phyloP scores from a whole-genome alignment of 108 stramenopile genomes.

The Epipyxis sp. region DNA sequence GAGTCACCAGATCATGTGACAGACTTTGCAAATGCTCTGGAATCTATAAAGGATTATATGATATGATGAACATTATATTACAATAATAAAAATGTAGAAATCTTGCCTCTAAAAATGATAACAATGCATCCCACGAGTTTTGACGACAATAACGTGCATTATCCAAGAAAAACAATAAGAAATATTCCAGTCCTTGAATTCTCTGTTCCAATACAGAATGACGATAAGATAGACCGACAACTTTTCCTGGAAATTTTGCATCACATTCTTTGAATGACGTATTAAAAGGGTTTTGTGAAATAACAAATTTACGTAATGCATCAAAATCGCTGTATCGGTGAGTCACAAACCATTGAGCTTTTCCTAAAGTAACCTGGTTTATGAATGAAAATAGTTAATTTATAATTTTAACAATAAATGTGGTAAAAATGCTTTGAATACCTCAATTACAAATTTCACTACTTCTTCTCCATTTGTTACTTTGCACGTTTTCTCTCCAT shows the following conservation, averaged over 20 bases:
- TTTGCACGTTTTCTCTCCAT: not conserved
- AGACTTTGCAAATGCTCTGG: not conserved
- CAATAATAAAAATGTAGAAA: not conserved
- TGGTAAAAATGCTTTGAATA: not conserved
- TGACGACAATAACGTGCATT: slow-evolving; percentile 6
- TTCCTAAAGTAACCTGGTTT: not conserved
- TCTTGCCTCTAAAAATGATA: slow-evolving; percentile 1
- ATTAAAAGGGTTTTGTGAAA: not conserved
- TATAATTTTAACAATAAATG: not conserved
- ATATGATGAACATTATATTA: too few species aligned
- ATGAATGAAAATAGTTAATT: not conserved
- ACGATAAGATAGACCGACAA: not conserved
- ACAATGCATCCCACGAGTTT: not conserved
- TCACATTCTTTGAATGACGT: not conserved
- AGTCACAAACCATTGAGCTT: not conserved
- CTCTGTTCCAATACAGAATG: not conserved
- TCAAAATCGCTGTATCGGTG: slow-evolving; percentile 5
- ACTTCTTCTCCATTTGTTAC: not conserved
- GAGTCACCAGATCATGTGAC: too few species aligned
- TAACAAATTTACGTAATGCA: not conserved
- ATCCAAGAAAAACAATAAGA: not conserved
- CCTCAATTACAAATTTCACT: not conserved
- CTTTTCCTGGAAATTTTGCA: slow-evolving; percentile 10
- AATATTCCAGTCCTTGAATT: not conserved
- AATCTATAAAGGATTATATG: too few species aligned